Conservation (phyloP, 2,329 filamentous ascomycete genomes). For the Fusarium keratoplasticum region DNA sequence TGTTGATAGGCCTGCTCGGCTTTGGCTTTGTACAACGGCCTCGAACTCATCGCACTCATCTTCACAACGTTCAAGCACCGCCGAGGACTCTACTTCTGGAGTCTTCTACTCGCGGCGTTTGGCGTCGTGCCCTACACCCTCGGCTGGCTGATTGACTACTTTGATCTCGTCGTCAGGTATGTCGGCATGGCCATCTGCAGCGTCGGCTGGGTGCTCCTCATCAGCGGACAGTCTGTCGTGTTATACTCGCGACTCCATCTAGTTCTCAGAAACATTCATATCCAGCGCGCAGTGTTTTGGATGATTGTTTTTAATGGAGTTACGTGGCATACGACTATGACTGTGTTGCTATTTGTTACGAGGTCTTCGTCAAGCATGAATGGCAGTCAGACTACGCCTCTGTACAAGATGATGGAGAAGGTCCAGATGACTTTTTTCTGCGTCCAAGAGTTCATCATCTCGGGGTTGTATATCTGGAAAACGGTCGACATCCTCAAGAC, state of each 20-base stretch:
- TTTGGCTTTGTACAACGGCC: conserved; percentile 14
- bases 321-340: conserved; percentile 20
- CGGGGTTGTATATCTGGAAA: conserved; percentile 12
- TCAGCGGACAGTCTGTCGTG: conserved; percentile 19
- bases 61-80: conserved; percentile 11
- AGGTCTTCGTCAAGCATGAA: background rate
- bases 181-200: conserved; percentile 13
- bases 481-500: conserved; percentile 15
- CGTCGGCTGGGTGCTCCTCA: conserved; percentile 12
- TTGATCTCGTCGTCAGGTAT: background rate
- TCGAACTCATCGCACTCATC: conserved; percentile 13
- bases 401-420: conserved; percentile 17
- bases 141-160: conserved; percentile 15
- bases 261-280: background rate
- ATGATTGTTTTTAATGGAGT: conserved; percentile 22
- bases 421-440: conserved; percentile 22
- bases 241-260: conserved; percentile 10
- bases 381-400: background rate
- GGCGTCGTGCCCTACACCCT: conserved; percentile 13
- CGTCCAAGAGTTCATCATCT: conserved; percentile 20
- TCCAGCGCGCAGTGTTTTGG: conserved; percentile 20
- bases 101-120: conserved; percentile 7
- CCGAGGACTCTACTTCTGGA: conserved; percentile 16
- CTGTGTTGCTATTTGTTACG: conserved; percentile 7
- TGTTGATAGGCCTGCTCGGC: conserved; percentile 1